These are phyloP conservation scores for Candida sanyiensis DNA, from an alignment of 805 yeast genomes.

Conservation along the genomic window DNA sequence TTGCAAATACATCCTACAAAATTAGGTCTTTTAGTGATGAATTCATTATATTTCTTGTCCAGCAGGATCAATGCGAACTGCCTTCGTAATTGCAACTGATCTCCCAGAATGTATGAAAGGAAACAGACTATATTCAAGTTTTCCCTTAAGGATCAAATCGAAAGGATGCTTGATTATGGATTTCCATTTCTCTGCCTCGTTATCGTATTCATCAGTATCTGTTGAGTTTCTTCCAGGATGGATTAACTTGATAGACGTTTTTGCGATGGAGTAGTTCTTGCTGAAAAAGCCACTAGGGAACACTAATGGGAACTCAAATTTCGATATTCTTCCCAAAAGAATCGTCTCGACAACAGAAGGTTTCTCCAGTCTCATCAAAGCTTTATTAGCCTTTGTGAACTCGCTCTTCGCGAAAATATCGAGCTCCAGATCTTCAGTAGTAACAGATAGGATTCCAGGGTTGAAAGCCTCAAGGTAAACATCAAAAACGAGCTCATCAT, in stretches of 20 bases:
- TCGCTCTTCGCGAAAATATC: conserved; percentile 81
- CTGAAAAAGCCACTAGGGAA: conserved; percentile 78
- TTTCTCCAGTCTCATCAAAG: conserved; percentile 12
- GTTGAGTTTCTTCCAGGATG: conserved; percentile 56
- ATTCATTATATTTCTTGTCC: conserved; percentile 1
- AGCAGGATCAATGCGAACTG: conserved; percentile 51
- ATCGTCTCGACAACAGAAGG: conserved; percentile 46
- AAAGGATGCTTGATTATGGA: conserved; percentile 72
- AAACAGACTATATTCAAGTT: conserved; percentile 59
- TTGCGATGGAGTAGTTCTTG: conserved; percentile 50
- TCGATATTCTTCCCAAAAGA: conserved; percentile 61
- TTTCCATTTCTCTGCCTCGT: conserved; percentile 58
- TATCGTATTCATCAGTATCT: conserved; percentile 23
- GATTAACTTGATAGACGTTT: conserved; percentile 63
- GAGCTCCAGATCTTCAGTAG: conserved; percentile 58
- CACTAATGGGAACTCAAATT: conserved; percentile 64
- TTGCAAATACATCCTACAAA: background rate
- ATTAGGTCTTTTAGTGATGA: background rate
- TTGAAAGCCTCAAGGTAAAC: conserved; percentile 74
- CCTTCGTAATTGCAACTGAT: conserved; percentile 57
- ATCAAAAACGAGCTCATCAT: conserved; percentile 80
- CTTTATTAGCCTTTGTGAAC: conserved; percentile 27
- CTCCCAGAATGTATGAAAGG: conserved; percentile 53
- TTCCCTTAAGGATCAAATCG: conserved; percentile 79
- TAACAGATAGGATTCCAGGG: conserved; percentile 76